A percentile compares a stretch with the other conserved stretches of the same genome.
These are phyloP conservation scores for Xylaria sp. DNA, from an alignment of 2,329 filamentous ascomycete species.

Conservation along the genomic window DNA sequence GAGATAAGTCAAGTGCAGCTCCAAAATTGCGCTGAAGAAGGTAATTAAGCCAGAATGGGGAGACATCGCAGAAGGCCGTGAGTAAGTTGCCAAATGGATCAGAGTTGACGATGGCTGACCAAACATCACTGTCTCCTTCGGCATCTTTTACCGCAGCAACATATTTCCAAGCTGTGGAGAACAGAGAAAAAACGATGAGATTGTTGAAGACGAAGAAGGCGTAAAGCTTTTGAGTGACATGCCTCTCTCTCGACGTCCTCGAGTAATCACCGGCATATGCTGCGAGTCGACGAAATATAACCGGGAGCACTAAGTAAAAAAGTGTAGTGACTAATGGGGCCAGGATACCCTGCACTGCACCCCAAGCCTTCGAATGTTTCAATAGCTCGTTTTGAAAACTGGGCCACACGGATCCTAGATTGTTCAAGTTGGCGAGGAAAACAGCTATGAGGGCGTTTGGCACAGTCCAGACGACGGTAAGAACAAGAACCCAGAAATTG, in stretches of 20 bases:
- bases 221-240: slow-evolving; percentile 89
- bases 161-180: slow-evolving; percentile 67
- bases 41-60: slow-evolving; percentile 42
- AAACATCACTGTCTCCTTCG: slow-evolving; percentile 67
- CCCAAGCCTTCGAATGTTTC: slow-evolving; percentile 75
- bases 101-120: slow-evolving; percentile 74
- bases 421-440: slow-evolving; percentile 85
- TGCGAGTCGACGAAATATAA: slow-evolving; percentile 88
- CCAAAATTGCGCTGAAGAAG: slow-evolving; percentile 85
- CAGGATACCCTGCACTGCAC: slow-evolving; percentile 87
- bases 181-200: slow-evolving; percentile 88
- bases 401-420: slow-evolving; percentile 82
- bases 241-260: slow-evolving; percentile 88
- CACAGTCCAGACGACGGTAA: slow-evolving; percentile 86
- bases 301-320: slow-evolving; percentile 85
- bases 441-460: slow-evolving; percentile 93
- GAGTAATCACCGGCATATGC: slow-evolving; percentile 85
- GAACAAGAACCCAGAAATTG: slow-evolving; percentile 62
- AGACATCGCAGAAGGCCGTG: slow-evolving; percentile 42
- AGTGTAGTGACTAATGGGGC: slow-evolving; percentile 87
- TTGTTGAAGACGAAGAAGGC: slow-evolving; percentile 98
- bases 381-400: slow-evolving; percentile 73
- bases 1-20: slow-evolving; percentile 87
- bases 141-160: slow-evolving; percentile 71
- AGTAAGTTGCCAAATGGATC: slow-evolving; percentile 57